Evolutionary conservation across 1,284 basidiomycete species (phyloP).

Genomic region (Ganoderma meredithae): DNA sequence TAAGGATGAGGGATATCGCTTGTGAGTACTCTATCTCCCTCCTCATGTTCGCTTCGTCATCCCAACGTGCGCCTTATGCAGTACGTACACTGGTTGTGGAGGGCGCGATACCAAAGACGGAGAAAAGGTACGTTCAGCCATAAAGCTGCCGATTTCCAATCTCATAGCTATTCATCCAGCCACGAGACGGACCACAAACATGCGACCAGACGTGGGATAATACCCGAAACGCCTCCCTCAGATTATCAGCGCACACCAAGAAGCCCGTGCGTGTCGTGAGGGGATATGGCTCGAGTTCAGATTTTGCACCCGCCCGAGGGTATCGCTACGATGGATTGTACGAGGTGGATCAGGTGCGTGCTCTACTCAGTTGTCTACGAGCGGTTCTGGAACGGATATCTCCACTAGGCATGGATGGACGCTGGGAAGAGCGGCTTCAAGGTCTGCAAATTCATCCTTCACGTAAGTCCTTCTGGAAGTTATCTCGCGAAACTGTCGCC

Average conservation of each 20-base stretch:
- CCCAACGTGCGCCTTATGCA: conserved; percentile 23
- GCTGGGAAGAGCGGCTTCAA: conserved; percentile 31
- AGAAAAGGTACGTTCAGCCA: conserved; percentile 28
- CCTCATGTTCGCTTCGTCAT: background rate
- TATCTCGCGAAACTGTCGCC: background rate
- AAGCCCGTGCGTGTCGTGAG: conserved; percentile 52
- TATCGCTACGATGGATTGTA: conserved; percentile 59
- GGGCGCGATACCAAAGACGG: conserved; percentile 28
- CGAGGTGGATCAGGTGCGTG: conserved; percentile 40
- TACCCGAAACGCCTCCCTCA: conserved; percentile 43
- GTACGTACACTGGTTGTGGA: conserved; percentile 50
- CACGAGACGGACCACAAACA: conserved; percentile 40
- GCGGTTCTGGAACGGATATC: background rate
- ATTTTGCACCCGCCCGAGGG: conserved; percentile 46
- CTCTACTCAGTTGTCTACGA: background rate
- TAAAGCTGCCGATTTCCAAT: background rate
- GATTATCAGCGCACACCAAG: conserved; percentile 44
- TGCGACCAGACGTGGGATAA: conserved; percentile 46
- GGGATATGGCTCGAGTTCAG: conserved; percentile 36
- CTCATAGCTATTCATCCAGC: conserved; percentile 20
- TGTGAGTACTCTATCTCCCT: conserved; percentile 41
- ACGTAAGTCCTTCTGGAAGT: conserved; percentile 10
- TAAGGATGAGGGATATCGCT: conserved; percentile 45
- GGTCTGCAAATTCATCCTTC: conserved; percentile 34
- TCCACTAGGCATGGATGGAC: conserved; percentile 31